These are phyloP conservation scores for Stylonectria norvegica DNA, from an alignment of 2,329 filamentous ascomycete genomes.

Conservation along the genomic window DNA sequence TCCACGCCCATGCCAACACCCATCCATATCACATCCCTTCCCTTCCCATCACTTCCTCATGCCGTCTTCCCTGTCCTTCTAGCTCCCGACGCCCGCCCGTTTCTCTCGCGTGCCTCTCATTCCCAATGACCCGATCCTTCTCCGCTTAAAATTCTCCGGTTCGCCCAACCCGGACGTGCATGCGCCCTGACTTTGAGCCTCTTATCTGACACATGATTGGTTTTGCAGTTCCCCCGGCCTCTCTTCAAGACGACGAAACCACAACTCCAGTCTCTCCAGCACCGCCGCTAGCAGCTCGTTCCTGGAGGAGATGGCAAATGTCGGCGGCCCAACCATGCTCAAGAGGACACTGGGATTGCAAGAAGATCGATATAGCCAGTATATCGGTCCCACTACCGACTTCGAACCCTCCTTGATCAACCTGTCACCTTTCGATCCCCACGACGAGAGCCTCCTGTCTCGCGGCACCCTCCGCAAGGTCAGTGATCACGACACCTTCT, in stretches of 20 bases:
- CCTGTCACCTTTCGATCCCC: conserved; percentile 73
- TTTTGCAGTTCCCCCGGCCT: conserved; percentile 53
- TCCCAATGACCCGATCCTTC: conserved; percentile 11
- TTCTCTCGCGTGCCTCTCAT: conserved; percentile 15
- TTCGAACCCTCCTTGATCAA: conserved; percentile 83
- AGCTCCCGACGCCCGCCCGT: conserved; percentile 4
- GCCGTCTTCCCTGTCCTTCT: not conserved
- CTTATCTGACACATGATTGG: conserved; percentile 49
- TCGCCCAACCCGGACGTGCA: conserved; percentile 17
- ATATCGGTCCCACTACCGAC: conserved; percentile 78
- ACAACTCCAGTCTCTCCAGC: conserved; percentile 58
- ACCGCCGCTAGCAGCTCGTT: conserved; percentile 60
- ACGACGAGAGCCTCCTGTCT: conserved; percentile 74
- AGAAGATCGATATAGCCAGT: conserved; percentile 74
- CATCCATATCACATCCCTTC: conserved; percentile 5
- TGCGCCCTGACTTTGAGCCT: conserved; percentile 18
- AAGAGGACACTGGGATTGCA: conserved; percentile 73
- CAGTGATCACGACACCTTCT: conserved; percentile 73
- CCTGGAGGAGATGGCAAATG: conserved; percentile 68
- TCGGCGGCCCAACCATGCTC: conserved; percentile 62
- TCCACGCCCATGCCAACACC: conserved; percentile 13
- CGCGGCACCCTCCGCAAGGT: conserved; percentile 70
- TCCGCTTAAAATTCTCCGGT: conserved; percentile 16
- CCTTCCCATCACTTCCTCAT: conserved; percentile 2
- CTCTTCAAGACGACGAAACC: conserved; percentile 48